Conservation (phyloP, 768 basidiomycete genomes). For the Leucosporidium yakuticum region DNA sequence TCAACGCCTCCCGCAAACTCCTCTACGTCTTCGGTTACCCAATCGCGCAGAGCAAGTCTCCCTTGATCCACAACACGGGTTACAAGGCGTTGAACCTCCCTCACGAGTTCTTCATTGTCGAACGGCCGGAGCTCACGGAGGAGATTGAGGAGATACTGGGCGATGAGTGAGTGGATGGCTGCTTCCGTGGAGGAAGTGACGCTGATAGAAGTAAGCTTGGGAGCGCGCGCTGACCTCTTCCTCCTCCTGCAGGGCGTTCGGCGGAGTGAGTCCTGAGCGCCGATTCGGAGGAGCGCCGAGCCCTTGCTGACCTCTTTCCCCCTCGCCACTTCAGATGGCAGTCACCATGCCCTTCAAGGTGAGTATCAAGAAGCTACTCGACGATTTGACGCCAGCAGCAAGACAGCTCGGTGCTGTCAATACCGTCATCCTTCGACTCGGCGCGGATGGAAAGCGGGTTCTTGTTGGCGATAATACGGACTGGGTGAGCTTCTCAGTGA, state of each 20-base stretch:
- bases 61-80: slow-evolving; percentile 28
- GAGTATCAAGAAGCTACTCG: slow-evolving; percentile 35
- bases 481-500: slow-evolving; percentile 48
- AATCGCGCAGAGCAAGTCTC: slow-evolving; percentile 49
- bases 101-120: slow-evolving; percentile 13
- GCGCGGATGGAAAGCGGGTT: slow-evolving; percentile 43
- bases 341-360: no score
- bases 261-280: no score
- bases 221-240: no score
- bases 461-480: slow-evolving; percentile 91
- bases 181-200: no score
- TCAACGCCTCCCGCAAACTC: no score
- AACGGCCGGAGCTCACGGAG: background rate
- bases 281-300: no score
- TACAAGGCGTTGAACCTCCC: slow-evolving; percentile 13
- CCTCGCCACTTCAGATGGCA: no score
- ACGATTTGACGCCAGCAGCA: slow-evolving; percentile 70
- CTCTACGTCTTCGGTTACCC: slow-evolving; percentile 67
- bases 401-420: slow-evolving; percentile 86
- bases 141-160: no score
- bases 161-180: no score
- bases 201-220: no score
- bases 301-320: no score
- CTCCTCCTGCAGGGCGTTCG: no score
- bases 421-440: slow-evolving; percentile 60